These are phyloP conservation scores for Neopestalotiopsis rosae DNA, from an alignment of 2,329 filamentous ascomycete genomes.

Conservation along the genomic window DNA sequence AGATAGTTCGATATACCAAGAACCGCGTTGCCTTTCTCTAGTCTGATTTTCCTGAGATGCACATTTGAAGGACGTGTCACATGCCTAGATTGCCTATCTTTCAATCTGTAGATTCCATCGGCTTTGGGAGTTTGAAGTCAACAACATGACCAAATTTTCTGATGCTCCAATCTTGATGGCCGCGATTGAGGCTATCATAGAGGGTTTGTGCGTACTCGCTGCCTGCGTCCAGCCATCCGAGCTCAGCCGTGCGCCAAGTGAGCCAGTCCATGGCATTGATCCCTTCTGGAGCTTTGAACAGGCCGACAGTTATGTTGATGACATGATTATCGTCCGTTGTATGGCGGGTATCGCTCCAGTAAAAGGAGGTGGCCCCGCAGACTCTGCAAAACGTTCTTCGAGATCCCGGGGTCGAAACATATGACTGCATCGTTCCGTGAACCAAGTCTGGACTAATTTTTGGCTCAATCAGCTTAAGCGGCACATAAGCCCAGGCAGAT, in stretches of 20 bases:
- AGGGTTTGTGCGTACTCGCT: slow-evolving; percentile 30
- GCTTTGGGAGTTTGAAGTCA: slow-evolving; percentile 19
- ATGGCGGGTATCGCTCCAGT: slow-evolving; percentile 31
- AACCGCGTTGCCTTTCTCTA: not conserved
- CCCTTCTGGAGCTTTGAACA: slow-evolving; percentile 50
- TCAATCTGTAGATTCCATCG: not conserved
- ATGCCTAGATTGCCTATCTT: not conserved
- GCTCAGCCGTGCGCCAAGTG: slow-evolving; percentile 46
- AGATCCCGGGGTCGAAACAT: slow-evolving; percentile 43
- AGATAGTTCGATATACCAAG: not conserved
- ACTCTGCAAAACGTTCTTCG: slow-evolving; percentile 49
- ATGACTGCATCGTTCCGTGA: slow-evolving; percentile 49
- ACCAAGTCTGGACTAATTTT: slow-evolving; percentile 41
- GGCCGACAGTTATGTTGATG: slow-evolving; percentile 47
- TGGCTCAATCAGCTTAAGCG: slow-evolving; percentile 42
- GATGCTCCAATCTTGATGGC: slow-evolving; percentile 44
- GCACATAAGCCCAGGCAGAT: slow-evolving; percentile 48
- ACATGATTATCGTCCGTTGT: slow-evolving; percentile 39
- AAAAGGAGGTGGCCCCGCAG: slow-evolving; percentile 52
- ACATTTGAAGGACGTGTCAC: not conserved
- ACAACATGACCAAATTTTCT: slow-evolving; percentile 38
- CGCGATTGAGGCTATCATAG: slow-evolving; percentile 28
- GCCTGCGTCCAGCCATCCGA: slow-evolving; percentile 38
- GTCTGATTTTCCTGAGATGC: not conserved
- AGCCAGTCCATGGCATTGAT: slow-evolving; percentile 51